phyloP scores from a whole-genome alignment of 2,329 filamentous ascomycete genomes.

The Aspergillus glaucus region DNA sequence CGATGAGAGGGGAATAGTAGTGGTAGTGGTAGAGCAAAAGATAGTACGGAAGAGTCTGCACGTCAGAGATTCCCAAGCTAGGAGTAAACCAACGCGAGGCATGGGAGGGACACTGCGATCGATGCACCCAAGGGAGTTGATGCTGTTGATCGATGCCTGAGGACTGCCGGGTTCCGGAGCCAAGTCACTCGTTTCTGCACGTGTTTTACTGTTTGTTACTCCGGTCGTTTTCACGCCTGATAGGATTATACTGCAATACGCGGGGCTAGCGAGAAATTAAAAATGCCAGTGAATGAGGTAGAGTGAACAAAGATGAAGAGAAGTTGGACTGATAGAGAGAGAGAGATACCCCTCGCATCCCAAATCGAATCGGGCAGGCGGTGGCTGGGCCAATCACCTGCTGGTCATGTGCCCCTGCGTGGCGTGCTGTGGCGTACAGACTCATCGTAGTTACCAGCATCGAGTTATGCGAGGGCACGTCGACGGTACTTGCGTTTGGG shows the following conservation, averaged over 20 bases:
- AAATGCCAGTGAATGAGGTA: background rate
- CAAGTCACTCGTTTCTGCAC: conserved; percentile 9
- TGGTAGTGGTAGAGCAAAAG: conserved; percentile 1
- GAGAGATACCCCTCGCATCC: conserved; percentile 1
- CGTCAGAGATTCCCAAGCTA: conserved; percentile 2
- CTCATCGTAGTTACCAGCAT: conserved; percentile 1
- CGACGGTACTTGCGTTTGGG: background rate
- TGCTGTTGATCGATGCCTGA: conserved; percentile 10
- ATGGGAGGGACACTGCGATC: conserved; percentile 3
- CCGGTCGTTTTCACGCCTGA: background rate
- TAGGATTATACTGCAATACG: background rate
- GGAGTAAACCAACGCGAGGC: conserved; percentile 8
- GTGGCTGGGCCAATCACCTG: conserved; percentile 28
- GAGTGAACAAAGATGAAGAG: background rate
- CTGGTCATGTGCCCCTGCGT: conserved; percentile 7
- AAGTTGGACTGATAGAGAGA: background rate
- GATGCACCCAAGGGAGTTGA: conserved; percentile 3
- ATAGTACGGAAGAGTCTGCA: conserved; percentile 4
- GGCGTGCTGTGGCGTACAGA: conserved; percentile 8
- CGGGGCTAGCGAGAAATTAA: background rate
- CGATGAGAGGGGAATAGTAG: conserved; percentile 1
- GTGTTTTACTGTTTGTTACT: background rate
- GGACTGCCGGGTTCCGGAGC: conserved; percentile 6
- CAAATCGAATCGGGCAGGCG: conserved; percentile 2
- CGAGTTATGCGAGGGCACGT: background rate